Base-by-base conservation (phyloP, 441 rosid species). In the Raphanus hybrid region DNA sequence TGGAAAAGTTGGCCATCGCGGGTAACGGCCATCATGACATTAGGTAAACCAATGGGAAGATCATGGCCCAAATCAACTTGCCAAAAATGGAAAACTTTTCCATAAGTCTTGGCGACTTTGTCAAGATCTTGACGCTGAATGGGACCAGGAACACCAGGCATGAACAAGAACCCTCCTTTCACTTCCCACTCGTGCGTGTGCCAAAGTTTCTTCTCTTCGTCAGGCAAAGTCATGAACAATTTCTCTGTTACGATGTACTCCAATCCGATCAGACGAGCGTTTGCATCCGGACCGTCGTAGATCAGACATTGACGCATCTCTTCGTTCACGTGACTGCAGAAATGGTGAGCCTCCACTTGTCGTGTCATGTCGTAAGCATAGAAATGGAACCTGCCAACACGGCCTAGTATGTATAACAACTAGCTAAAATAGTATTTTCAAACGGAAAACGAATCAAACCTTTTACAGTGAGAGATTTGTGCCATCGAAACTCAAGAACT, bases 271-370 rank as follows among this genome's bases (percentile, higher is more conserved):
- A 89, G 87, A 29, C 86, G 87, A 6, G 90, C 89, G 12, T 87
- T 81, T 0, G 86, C 16, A 3, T 83, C 83, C 0, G 88, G 79
- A 78, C 89, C 20, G 59, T 86, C 85, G 85, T 87, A 91, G 14
- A 94, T 84, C n/a, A 92, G 79, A 71, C 98, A 94, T 77, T 92
- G 97, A 74, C 93, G 70, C 84, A 92, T 82, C 70, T 91, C 93
- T 67, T 94, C 94, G 81, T 91, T 94, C 74, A 80, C 89, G 76
- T 89, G 93, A 2, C 86, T 89, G 23, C 97, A 94, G 76, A 72
- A 89, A 86, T 89, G 95, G 76, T 88, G 95, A 5, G 92, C 86
- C 79, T 88, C 97, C 6, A 91, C 85, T 78, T 94, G 92, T 68
- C 92, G 78, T 6, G 86, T 83, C 91, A 94, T 91, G 86, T 92